Conservation (phyloP, 306 rosid species). For the Cicer chorassanicum region DNA sequence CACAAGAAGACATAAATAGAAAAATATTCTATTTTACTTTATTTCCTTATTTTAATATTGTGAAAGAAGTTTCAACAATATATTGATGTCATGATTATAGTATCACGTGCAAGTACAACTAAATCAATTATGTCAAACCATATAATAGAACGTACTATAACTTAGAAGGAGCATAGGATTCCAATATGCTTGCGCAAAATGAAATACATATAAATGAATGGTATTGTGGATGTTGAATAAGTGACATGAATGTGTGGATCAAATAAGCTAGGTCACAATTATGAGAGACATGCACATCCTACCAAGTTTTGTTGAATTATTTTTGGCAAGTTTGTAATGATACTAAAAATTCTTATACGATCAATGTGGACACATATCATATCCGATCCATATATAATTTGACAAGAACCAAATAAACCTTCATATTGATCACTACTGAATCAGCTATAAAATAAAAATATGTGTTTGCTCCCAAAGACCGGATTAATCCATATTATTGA, state of each 20-base stretch:
- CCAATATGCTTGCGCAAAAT: slow-evolving; percentile 4
- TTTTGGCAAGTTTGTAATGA: slow-evolving; percentile 9
- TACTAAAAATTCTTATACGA: no score
- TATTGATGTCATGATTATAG: not conserved
- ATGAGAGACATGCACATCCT: slow-evolving; percentile 44
- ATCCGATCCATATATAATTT: no score
- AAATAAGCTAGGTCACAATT: slow-evolving; percentile 46
- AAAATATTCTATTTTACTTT: not conserved
- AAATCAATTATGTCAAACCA: not conserved
- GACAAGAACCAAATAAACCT: no score
- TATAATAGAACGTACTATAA: slow-evolving; percentile 27
- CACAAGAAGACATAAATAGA: not conserved
- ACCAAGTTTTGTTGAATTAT: slow-evolving; percentile 27
- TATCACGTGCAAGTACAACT: slow-evolving; percentile 35
- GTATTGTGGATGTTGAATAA: slow-evolving; percentile 42
- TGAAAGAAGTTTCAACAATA: not conserved
- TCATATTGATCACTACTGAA: no score
- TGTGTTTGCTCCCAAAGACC: no score
- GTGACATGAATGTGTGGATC: slow-evolving; percentile 48
- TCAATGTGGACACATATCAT: no score
- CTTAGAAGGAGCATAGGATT: slow-evolving; percentile 47
- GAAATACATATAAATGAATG: slow-evolving; percentile 3
- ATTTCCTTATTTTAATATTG: not conserved
- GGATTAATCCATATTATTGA: no score
- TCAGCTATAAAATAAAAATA: no score